phyloP scores from a whole-genome alignment of 2,329 filamentous ascomycete species.

The Colletotrichum neosansevieriae region DNA sequence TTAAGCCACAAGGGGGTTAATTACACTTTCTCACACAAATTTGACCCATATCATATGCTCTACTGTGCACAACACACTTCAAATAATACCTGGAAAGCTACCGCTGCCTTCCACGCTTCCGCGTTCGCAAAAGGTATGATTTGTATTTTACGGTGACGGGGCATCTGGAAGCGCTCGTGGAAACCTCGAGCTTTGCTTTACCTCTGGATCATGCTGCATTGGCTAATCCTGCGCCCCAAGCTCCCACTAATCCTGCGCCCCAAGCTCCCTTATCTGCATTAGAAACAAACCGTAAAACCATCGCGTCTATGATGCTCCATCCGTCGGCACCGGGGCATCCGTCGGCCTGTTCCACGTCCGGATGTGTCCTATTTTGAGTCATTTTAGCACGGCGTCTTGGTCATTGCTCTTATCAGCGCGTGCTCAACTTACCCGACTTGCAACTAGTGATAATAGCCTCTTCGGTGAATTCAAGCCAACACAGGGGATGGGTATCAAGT shows the following conservation, averaged over 20 bases:
- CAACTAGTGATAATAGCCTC: conserved; percentile 94
- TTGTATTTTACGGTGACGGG: not conserved
- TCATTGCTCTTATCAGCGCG: conserved; percentile 32
- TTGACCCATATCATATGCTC: no score
- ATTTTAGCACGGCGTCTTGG: not conserved
- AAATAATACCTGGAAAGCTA: no score
- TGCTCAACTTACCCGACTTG: conserved; percentile 78
- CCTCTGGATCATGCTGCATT: not conserved
- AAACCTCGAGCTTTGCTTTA: not conserved
- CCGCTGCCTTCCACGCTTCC: no score
- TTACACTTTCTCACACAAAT: no score
- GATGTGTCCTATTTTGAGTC: conserved; percentile 70
- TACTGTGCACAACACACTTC: no score
- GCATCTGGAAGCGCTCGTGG: not conserved
- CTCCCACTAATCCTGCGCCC: conserved; percentile 18
- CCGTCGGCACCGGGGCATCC: conserved; percentile 40
- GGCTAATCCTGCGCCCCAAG: conserved; percentile 11
- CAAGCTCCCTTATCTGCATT: conserved; percentile 12
- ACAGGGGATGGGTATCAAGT: conserved; percentile 87
- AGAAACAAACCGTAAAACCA: conserved; percentile 15
- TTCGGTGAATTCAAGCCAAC: conserved; percentile 94
- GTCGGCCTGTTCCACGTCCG: conserved; percentile 78
- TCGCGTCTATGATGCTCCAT: conserved; percentile 32
- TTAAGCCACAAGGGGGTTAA: no score
- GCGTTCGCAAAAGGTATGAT: no score